phyloP scores from a whole-genome alignment of 306 rosid species.

The Lathyrus sativus region DNA sequence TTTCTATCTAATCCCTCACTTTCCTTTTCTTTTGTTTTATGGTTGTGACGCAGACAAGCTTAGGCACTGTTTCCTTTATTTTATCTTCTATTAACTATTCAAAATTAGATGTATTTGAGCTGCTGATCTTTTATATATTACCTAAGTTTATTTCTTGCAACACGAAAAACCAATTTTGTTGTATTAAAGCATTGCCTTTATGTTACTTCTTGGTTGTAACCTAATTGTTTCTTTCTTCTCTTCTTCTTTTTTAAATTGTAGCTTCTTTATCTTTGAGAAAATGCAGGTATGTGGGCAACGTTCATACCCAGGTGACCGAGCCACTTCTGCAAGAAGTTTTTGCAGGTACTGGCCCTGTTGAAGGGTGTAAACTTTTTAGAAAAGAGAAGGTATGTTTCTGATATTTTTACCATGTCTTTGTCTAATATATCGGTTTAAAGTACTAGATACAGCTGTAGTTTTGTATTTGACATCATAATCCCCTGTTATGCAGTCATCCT shows the following conservation, averaged over 20 bases:
- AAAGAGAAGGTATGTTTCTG: constrained; percentile 76
- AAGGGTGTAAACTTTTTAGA: constrained; percentile 91
- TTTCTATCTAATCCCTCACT: constrained; percentile 11
- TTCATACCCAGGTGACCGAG: constrained; percentile 93
- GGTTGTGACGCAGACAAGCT: constrained; percentile 34
- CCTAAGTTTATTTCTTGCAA: background rate
- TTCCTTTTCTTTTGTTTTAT: constrained; percentile 29
- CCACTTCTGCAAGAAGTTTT: constrained; percentile 99
- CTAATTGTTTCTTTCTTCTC: constrained; percentile 46
- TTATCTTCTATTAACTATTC: background rate
- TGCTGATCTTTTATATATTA: constrained; percentile 8
- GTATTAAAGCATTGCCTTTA: constrained; percentile 17
- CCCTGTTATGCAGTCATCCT: constrained; percentile 81
- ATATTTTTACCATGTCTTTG: constrained; percentile 17
- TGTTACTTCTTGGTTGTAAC: constrained; percentile 29
- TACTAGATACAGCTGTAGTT: constrained; percentile 3
- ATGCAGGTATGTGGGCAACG: constrained; percentile 93
- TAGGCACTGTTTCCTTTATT: constrained; percentile 13
- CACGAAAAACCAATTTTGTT: background rate
- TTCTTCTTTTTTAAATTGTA: constrained; percentile 48
- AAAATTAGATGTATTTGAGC: constrained; percentile 3
- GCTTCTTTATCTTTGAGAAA: constrained; percentile 56
- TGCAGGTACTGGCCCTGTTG: constrained; percentile 86
- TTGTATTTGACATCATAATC: constrained; percentile 26
- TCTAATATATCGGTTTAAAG: constrained; percentile 16